Percentiles rank a stretch among this genome's conserved stretches.
phyloP scores from a whole-genome alignment of 768 basidiomycete species.

The Trametes cubensis region DNA sequence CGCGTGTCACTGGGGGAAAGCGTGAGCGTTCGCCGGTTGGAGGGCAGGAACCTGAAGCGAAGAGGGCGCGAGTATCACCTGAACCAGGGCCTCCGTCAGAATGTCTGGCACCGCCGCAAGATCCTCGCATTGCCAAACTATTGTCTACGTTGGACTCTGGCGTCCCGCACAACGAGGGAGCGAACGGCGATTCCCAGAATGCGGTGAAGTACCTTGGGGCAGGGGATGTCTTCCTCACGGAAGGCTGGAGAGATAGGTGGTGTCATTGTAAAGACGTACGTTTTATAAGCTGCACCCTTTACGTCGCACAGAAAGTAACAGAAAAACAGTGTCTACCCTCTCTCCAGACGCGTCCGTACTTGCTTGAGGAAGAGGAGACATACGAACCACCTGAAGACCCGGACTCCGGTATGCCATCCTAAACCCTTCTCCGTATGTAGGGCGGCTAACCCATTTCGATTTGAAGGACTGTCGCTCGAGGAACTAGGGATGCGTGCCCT shows the following conservation, averaged over 20 bases:
- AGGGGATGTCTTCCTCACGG: conserved; percentile 76
- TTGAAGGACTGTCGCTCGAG: conserved; percentile 72
- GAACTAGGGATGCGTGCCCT: conserved; percentile 84
- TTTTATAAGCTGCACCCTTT: not conserved
- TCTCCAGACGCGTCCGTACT: conserved; percentile 56
- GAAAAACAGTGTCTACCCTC: conserved; percentile 56
- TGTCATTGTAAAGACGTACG: conserved; percentile 68
- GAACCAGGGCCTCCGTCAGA: conserved; percentile 33
- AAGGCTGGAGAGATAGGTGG: conserved; percentile 79
- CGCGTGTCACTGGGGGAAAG: conserved; percentile 39
- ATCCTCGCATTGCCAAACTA: conserved; percentile 28
- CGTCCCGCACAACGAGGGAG: conserved; percentile 19
- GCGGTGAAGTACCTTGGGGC: conserved; percentile 45
- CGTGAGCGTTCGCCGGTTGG: conserved; percentile 41
- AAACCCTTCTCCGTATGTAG: not conserved
- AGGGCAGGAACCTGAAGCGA: conserved; percentile 43
- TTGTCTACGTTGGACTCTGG: not conserved
- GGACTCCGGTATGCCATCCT: conserved; percentile 61
- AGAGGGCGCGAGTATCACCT: conserved; percentile 47
- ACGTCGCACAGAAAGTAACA: not conserved
- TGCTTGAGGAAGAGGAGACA: conserved; percentile 79
- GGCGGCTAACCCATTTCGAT: not conserved
- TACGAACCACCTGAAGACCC: conserved; percentile 88
- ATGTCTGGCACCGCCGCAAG: conserved; percentile 62
- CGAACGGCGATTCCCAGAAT: not conserved